These are phyloP conservation scores for Rhizophagus clarus DNA, from an alignment of 192 early-diverging fungal genomes.

Conservation along the genomic window DNA sequence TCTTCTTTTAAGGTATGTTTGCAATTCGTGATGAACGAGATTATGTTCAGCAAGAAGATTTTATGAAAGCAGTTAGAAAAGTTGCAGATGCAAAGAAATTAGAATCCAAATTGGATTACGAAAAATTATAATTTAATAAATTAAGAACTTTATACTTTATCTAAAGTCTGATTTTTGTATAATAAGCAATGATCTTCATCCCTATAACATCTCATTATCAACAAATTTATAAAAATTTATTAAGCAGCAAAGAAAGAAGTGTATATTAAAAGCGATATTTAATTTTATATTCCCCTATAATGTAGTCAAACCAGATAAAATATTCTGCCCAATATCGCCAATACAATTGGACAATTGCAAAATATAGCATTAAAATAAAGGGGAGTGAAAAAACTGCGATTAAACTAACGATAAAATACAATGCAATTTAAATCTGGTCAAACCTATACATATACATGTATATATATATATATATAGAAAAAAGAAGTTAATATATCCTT, in stretches of 20 bases:
- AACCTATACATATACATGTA: neutral
- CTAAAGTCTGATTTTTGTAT: too few relatives aligned
- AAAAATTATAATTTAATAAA: slow-evolving; percentile 67
- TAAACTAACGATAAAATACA: neutral
- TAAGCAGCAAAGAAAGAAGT: neutral
- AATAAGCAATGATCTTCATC: too few relatives aligned
- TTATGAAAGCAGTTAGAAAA: slow-evolving; percentile 99
- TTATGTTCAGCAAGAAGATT: slow-evolving; percentile 97
- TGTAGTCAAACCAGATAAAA: neutral
- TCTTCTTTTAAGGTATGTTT: slow-evolving; percentile 84
- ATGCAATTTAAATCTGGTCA: neutral
- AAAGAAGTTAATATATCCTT: neutral
- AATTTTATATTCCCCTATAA: neutral
- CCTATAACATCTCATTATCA: too few relatives aligned
- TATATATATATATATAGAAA: neutral
- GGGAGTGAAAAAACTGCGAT: neutral
- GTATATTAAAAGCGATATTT: neutral
- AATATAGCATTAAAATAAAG: neutral
- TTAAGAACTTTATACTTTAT: neutral
- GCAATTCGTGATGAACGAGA: slow-evolving; percentile 99
- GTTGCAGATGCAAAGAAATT: slow-evolving; percentile 97
- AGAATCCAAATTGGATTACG: slow-evolving; percentile 87
- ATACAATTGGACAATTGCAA: neutral
- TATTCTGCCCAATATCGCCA: neutral
- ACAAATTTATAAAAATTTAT: neutral